Evolutionary conservation across 192 early-diverging fungal species (phyloP).

Genomic region (Backusella tarrabulga): DNA sequence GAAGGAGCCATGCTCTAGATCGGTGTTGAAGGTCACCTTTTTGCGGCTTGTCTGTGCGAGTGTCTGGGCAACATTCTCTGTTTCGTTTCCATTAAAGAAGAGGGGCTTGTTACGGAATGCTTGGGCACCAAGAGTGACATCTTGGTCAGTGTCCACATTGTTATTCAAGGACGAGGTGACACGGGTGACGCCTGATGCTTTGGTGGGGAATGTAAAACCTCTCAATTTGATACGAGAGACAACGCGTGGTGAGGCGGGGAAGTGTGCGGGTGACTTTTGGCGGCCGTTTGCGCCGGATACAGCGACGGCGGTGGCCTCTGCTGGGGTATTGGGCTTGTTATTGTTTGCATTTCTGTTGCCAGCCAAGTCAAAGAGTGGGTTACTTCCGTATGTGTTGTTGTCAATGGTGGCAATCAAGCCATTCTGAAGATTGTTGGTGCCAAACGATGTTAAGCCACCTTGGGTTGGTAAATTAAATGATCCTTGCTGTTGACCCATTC

Average conservation of each 20-base stretch:
- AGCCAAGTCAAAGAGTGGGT: constrained; percentile 68
- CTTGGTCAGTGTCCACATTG: constrained; percentile 39
- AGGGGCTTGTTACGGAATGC: constrained; percentile 38
- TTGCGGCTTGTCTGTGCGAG: background rate
- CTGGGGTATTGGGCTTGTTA: constrained; percentile 16
- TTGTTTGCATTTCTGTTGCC: constrained; percentile 39
- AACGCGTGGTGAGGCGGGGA: constrained; percentile 72
- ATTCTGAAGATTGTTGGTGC: constrained; percentile 33
- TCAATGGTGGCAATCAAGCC: constrained; percentile 76
- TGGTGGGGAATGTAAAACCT: constrained; percentile 48
- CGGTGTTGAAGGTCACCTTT: background rate
- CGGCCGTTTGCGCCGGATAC: constrained; percentile 28
- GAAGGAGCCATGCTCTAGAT: background rate
- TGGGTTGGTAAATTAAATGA: constrained; percentile 36
- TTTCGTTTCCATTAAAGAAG: background rate
- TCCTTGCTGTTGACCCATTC: constrained; percentile 21
- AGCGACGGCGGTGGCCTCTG: constrained; percentile 34
- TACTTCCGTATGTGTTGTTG: constrained; percentile 84
- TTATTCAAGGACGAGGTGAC: constrained; percentile 29
- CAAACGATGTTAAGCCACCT: constrained; percentile 44
- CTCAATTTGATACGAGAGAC: constrained; percentile 70
- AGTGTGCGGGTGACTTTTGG: constrained; percentile 73
- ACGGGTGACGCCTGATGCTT: background rate
- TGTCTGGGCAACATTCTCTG: background rate
- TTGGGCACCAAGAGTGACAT: constrained; percentile 48